phyloP scores from a whole-genome alignment of 352 stramenopile genomes.

The Phytophthora constricta region DNA sequence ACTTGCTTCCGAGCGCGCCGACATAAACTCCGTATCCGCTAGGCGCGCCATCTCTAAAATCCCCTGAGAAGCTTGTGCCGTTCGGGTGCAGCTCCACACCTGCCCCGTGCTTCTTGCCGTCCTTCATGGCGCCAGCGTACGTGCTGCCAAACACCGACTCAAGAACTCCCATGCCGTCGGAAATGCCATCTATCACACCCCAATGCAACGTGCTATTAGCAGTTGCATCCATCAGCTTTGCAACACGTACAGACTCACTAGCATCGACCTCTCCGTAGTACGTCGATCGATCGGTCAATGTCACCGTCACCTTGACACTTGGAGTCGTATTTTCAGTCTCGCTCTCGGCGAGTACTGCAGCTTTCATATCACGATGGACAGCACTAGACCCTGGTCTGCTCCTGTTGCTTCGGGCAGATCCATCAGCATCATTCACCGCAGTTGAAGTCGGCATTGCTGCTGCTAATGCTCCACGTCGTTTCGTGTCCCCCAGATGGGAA shows the following conservation, averaged over 20 bases:
- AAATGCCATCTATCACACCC: conserved; percentile 28
- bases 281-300: conserved; percentile 33
- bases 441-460: conserved; percentile 8
- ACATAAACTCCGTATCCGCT: conserved; percentile 54
- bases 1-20: conserved; percentile 50
- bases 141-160: conserved; percentile 38
- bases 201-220: background rate
- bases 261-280: conserved; percentile 45
- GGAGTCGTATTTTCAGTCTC: background rate
- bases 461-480: conserved; percentile 23
- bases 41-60: conserved; percentile 33
- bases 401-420: conserved; percentile 11
- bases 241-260: conserved; percentile 10
- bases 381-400: conserved; percentile 31
- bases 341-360: background rate
- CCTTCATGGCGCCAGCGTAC: conserved; percentile 48
- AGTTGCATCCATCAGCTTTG: background rate
- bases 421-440: conserved; percentile 5
- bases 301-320: conserved; percentile 23
- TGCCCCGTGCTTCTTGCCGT: conserved; percentile 43
- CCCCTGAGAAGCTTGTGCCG: conserved; percentile 46
- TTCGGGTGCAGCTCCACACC: conserved; percentile 54
- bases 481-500: too few species aligned
- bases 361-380: conserved; percentile 3
- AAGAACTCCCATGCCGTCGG: conserved; percentile 49